Evolutionary conservation across 2,329 filamentous ascomycete genomes (phyloP), one percentile per base, ranked within the genome.

Genomic region (Stemphylium lycopersici): DNA sequence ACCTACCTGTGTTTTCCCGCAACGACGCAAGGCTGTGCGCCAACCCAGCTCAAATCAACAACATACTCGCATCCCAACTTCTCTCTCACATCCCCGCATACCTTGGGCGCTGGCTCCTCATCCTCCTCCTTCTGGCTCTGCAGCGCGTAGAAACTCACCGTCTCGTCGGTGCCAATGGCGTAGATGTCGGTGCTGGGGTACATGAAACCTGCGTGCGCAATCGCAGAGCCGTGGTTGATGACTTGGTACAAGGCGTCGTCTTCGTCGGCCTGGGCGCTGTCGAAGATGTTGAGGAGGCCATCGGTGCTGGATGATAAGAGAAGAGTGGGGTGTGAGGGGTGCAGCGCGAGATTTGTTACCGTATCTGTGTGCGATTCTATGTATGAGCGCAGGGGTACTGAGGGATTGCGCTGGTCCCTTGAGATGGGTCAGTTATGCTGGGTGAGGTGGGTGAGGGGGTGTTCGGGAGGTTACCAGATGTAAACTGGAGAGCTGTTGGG

Each of bases 271-370:
- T 74, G 67, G 42, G 82, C 81, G 15, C 85, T 88, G 76, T 95
- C 87, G 75, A 89, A 90, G 40, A 93, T 79, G 68, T 90, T 92
- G 65, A 93, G 83, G 1, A 93, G 83, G 6, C 90, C 90, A 74
- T 95, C 90, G 12, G 90, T 93, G 33, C 89, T 91, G 38, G 89
- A 89, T 1, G 89, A 91, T 10, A 93, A 80, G 5, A 93, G 82
- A 13, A 90, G 78, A 39, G 83, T 80, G 0, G 84, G 80, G 43
- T 83, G 78, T 2, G 75, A 77, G 0, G 87, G 86, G 72, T 90
- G 87, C 65, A 87, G 86, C 67, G 81, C 79, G 1, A 87, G 75
- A 62, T 83, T 81, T 2, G 85, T 87, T 49, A 88, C 79, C 50
- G 85, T 85, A 67, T 88, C 85, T 49, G 77, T 81, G 55, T 82